Evolutionary conservation across 1,284 basidiomycete species (phyloP).

Genomic region (Apiotrichum sp.): DNA sequence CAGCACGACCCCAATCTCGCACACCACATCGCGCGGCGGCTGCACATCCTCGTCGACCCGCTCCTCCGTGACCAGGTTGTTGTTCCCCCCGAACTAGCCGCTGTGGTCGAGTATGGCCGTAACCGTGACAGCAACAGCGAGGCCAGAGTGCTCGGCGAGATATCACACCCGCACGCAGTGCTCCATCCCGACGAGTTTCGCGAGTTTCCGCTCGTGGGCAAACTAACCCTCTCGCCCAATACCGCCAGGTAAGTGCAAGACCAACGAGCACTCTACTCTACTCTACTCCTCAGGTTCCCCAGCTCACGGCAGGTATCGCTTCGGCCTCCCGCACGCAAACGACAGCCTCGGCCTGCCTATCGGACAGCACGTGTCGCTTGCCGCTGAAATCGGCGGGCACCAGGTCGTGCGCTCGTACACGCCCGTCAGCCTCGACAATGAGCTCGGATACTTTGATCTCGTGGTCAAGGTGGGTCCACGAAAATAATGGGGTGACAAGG

Average conservation of each 20-base stretch:
- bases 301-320: slow-evolving; percentile 66
- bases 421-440: slow-evolving; percentile 85
- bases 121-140: too few relatives aligned
- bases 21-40: neutral
- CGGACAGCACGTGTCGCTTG: slow-evolving; percentile 91
- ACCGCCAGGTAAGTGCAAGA: neutral
- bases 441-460: slow-evolving; percentile 89
- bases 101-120: neutral
- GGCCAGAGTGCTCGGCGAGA: too few relatives aligned
- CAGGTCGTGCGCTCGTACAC: slow-evolving; percentile 87
- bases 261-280: neutral
- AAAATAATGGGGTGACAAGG: neutral
- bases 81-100: slow-evolving; percentile 19
- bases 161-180: too few relatives aligned
- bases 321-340: slow-evolving; percentile 65
- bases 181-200: too few relatives aligned
- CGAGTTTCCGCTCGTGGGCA: too few relatives aligned
- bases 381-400: slow-evolving; percentile 87
- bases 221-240: neutral
- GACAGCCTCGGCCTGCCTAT: slow-evolving; percentile 87
- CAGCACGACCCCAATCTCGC: slow-evolving; percentile 7
- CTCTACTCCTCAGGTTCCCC: neutral
- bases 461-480: slow-evolving; percentile 72
- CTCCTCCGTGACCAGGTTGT: slow-evolving; percentile 11
- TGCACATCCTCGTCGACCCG: neutral